Evolutionary conservation across 2,329 filamentous ascomycete species (phyloP), one percentile per base, ranked within the genome.

Genomic region (Setomelanomma holmii): DNA sequence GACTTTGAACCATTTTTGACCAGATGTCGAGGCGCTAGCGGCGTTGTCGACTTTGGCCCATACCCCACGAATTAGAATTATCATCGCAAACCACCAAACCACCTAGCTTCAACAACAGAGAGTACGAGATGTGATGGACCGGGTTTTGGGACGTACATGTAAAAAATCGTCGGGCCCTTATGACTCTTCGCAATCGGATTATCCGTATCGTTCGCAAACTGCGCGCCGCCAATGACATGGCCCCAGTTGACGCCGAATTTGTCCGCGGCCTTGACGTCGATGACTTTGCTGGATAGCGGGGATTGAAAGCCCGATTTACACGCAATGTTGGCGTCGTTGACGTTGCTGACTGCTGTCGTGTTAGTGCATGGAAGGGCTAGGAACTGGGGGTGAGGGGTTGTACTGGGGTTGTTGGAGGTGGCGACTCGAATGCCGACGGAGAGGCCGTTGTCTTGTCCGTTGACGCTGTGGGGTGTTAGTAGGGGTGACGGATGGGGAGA

Each of bases 211-310:
- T 75, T 75, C 39, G 80, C 46, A 58, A 74, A 77, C 66, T 84
- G 81, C 6, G 78, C 74, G 41, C 82, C 82, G 46, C 82, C 82
- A 49, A 84, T 79, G 44, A 84, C 74, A 61, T 84, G 82, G 36
- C 81, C 80, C 75, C 79, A 84, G 67, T 75, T 79, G 1, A 81
- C 76, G 6, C 82, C 82, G 40, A 84, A 71, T 58, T 77, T 75
- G 64, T 83, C 82, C 11, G 82, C 82, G 2, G 79, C 75, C 14
- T 78, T 76, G 44, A 84, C 78, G 36, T 75, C 71, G 56, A 84
- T 79, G 45, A 85, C 73, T 10, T 68, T 75, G 45, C 53, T 69
- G 14, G 59, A 60, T 3, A 71, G 63, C 4, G 69, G 69, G 60
- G 63, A 59, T 42, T 53, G 53, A 76, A 61, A 69, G 47, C 75